Percentiles rank a stretch among this genome's conserved stretches.
Evolutionary conservation across 2,329 filamentous ascomycete species (phyloP).

Genomic region (Juglanconis oblonga): DNA sequence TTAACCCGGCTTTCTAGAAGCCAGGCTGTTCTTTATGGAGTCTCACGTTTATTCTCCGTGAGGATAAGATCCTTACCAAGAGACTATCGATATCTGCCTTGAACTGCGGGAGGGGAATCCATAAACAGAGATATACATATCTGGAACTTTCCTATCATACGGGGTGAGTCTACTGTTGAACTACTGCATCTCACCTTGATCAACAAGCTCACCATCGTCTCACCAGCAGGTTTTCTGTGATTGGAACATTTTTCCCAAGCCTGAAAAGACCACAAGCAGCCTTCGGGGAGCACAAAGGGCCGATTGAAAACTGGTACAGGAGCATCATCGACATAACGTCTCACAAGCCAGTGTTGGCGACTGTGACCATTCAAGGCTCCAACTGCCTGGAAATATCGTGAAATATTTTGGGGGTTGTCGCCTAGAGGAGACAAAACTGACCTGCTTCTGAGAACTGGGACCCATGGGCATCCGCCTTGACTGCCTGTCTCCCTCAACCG

Average conservation of each 20-base stretch:
- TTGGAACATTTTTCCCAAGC: neutral
- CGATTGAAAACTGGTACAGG: slow-evolving; percentile 9
- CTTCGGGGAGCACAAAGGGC: slow-evolving; percentile 12
- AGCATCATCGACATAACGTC: neutral
- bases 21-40: neutral
- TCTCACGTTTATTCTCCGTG: neutral
- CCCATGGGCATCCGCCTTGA: neutral
- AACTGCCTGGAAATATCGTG: neutral
- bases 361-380: neutral
- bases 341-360: neutral
- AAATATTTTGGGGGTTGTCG: neutral
- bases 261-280: slow-evolving; percentile 5
- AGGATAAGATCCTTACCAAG: neutral
- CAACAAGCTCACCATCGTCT: neutral
- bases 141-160: neutral
- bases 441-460: neutral
- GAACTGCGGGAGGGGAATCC: neutral
- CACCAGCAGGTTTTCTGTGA: neutral
- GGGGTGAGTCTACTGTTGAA: neutral
- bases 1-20: neutral
- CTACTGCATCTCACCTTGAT: neutral
- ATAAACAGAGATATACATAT: neutral
- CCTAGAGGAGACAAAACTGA: neutral
- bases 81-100: neutral
- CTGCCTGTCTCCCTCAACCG: neutral